Percentiles rank a stretch among this genome's conserved stretches.
Evolutionary conservation across 2,329 filamentous ascomycete genomes (phyloP).

Genomic region (Colletotrichum magnum): DNA sequence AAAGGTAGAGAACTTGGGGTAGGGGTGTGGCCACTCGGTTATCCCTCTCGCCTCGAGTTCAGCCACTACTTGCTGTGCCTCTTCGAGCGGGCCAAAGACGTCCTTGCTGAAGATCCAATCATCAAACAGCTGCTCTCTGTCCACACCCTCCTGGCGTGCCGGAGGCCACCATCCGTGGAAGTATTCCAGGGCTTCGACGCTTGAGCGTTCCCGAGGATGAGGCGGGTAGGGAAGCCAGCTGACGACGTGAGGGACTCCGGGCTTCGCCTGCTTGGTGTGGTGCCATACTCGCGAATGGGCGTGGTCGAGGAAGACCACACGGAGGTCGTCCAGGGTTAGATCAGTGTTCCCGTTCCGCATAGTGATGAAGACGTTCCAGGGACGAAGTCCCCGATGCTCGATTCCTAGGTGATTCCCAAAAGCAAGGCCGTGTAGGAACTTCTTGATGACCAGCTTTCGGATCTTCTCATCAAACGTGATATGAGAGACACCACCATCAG

Average conservation of each 20-base stretch:
- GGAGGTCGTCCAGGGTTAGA: not conserved
- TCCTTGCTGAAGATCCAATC: not conserved
- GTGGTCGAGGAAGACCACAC: not conserved
- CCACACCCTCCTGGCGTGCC: not conserved
- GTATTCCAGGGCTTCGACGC: not conserved
- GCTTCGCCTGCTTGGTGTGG: not conserved
- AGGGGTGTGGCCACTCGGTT: not conserved
- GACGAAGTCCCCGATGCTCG: not conserved
- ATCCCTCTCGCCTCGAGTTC: not conserved
- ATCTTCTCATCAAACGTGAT: not conserved
- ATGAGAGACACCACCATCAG: not conserved
- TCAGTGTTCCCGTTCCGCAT: not conserved
- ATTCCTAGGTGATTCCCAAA: not conserved
- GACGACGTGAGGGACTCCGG: not conserved
- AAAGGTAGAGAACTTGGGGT: not conserved
- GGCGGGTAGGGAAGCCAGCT: not conserved
- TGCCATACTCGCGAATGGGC: not conserved
- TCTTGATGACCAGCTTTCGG: not conserved
- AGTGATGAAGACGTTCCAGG: not conserved
- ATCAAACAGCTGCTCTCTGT: not conserved
- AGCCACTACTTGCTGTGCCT: not conserved
- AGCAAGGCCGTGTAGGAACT: not conserved
- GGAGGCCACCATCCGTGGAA: not conserved
- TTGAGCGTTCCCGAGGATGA: not conserved
- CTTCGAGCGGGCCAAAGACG: not conserved